These are phyloP conservation scores for Malassezia dermatis DNA, from an alignment of 1,284 basidiomycete species.

Conservation along the genomic window DNA sequence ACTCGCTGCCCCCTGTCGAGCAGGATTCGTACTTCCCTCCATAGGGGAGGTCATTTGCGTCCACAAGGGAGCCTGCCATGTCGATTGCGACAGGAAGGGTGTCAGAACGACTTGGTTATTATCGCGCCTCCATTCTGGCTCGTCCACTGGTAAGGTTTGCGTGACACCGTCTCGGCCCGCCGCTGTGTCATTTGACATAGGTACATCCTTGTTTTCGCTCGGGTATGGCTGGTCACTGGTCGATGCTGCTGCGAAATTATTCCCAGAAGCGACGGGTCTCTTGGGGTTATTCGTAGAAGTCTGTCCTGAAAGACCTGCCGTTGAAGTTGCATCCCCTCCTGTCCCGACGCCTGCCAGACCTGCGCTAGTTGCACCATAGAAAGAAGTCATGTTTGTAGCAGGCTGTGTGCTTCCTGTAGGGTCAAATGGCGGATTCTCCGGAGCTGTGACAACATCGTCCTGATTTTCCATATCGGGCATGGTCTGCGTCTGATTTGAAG, in stretches of 20 bases:
- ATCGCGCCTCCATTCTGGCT: constrained; percentile 12
- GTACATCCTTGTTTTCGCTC: neutral
- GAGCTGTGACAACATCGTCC: neutral
- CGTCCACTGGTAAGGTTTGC: neutral
- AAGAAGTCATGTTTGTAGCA: neutral
- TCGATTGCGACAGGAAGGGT: constrained; percentile 11
- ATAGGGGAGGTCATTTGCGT: neutral
- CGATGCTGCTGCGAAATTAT: neutral
- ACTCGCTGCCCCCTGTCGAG: neutral
- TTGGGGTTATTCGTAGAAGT: neutral
- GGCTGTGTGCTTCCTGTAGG: neutral
- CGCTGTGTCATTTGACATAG: neutral
- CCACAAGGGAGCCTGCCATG: constrained; percentile 4
- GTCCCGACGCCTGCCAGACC: neutral
- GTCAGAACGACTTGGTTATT: constrained; percentile 9
- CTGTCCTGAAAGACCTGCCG: neutral
- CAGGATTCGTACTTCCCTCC: neutral
- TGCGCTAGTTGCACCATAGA: neutral
- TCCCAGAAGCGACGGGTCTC: neutral
- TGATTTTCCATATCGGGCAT: neutral
- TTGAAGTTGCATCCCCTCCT: neutral
- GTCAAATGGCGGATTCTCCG: neutral
- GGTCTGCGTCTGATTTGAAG: neutral
- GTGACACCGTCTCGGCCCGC: neutral
- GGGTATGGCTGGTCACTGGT: neutral